phyloP scores from a whole-genome alignment of 768 basidiomycete genomes.

The Arthromyces matolae region DNA sequence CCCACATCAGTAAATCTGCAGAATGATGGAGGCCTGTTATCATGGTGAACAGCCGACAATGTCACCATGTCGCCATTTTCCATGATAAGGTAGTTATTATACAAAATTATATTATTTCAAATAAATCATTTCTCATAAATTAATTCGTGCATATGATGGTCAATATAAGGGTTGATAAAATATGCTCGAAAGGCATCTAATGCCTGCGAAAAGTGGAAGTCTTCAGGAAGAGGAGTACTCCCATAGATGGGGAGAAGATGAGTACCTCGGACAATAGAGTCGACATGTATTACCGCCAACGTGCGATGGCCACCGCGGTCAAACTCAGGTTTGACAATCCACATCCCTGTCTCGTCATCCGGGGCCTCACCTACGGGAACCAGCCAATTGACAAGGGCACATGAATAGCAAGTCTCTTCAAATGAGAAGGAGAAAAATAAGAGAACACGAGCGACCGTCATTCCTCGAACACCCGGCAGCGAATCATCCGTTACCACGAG shows the following conservation, averaged over 20 bases:
- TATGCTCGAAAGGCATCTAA: constrained; percentile 21
- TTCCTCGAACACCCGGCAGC: constrained; percentile 22
- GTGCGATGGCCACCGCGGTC: neutral
- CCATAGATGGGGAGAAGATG: constrained; percentile 29
- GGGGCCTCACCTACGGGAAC: constrained; percentile 3
- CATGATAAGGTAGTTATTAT: too few species aligned
- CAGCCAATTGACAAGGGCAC: constrained; percentile 31
- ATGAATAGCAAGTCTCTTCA: constrained; percentile 5
- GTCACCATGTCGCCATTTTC: too few species aligned
- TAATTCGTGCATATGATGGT: constrained; percentile 30
- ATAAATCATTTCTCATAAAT: constrained; percentile 15
- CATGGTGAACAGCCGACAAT: too few species aligned
- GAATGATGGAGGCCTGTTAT: too few species aligned
- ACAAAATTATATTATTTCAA: too few species aligned
- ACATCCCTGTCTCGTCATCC: neutral
- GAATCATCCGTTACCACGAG: constrained; percentile 23
- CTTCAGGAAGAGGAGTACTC: constrained; percentile 11
- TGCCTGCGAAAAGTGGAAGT: constrained; percentile 19
- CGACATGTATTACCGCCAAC: constrained; percentile 22
- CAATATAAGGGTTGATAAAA: constrained; percentile 30
- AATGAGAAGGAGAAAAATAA: constrained; percentile 30
- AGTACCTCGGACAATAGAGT: constrained; percentile 25
- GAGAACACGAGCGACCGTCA: constrained; percentile 22
- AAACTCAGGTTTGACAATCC: neutral
- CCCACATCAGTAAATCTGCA: too few species aligned